Evolutionary conservation across 257 asterid genomes (phyloP).

Genomic region (Schizonepeta tenuifolia): DNA sequence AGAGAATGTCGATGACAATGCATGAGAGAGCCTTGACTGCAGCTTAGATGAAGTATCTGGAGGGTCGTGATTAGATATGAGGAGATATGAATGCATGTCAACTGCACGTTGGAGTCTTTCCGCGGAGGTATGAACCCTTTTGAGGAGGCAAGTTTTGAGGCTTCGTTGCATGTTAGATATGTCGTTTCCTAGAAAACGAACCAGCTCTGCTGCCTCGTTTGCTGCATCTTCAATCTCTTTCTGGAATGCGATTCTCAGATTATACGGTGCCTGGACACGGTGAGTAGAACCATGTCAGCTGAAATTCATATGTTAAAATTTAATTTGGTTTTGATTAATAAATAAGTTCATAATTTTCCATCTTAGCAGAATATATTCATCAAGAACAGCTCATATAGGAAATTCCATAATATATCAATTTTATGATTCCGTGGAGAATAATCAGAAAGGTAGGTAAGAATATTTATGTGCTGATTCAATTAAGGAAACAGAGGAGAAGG

Average conservation of each 20-base stretch:
- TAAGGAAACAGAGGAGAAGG: too few species aligned
- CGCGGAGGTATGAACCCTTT: slow-evolving; percentile 50
- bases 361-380: slow-evolving; percentile 41
- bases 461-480: too few species aligned
- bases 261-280: slow-evolving; percentile 57
- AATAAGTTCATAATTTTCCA: neutral
- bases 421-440: slow-evolving; percentile 34
- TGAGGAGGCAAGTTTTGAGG: slow-evolving; percentile 46
- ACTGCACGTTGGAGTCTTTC: slow-evolving; percentile 62
- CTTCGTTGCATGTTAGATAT: slow-evolving; percentile 50
- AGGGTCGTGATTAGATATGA: slow-evolving; percentile 44
- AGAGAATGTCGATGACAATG: slow-evolving; percentile 39
- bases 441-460: slow-evolving; percentile 14
- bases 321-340: neutral
- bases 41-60: slow-evolving; percentile 38
- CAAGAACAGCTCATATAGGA: slow-evolving; percentile 26
- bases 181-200: slow-evolving; percentile 57
- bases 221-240: slow-evolving; percentile 66
- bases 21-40: slow-evolving; percentile 35
- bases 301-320: neutral
- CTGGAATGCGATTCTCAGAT: slow-evolving; percentile 57
- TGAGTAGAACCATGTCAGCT: neutral
- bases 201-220: slow-evolving; percentile 57
- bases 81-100: slow-evolving; percentile 63
- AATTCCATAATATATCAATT: neutral